Evolutionary conservation across 768 basidiomycete species (phyloP).

Genomic region (Tremella mesenterica): DNA sequence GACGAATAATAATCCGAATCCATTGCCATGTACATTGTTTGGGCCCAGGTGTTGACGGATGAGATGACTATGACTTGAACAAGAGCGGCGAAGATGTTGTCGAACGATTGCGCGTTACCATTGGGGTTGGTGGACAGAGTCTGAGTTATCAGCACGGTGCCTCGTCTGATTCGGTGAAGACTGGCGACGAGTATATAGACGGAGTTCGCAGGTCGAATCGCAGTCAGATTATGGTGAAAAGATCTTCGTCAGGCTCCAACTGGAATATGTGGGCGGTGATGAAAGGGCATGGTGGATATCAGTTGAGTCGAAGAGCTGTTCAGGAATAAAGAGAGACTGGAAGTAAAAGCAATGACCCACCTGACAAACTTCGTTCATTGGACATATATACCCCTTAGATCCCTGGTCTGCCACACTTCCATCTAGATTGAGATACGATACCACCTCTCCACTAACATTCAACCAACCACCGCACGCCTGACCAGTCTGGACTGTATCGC

Average conservation of each 20-base stretch:
- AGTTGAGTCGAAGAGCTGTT: neutral
- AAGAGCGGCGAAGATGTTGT: conserved; percentile 70
- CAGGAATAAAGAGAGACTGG: too few species aligned
- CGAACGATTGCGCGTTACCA: conserved; percentile 65
- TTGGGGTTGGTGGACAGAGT: conserved; percentile 54
- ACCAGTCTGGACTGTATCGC: conserved; percentile 38
- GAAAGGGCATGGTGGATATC: neutral
- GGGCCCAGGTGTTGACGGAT: conserved; percentile 50
- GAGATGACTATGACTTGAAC: conserved; percentile 80
- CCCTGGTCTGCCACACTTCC: conserved; percentile 45
- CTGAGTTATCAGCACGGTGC: conserved; percentile 6
- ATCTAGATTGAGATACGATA: conserved; percentile 48
- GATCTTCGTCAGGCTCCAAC: too few species aligned
- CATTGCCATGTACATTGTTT: conserved; percentile 77
- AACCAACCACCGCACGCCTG: conserved; percentile 77
- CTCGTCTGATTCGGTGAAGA: neutral
- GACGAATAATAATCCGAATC: conserved; percentile 85
- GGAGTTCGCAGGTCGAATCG: too few species aligned
- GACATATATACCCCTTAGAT: conserved; percentile 81
- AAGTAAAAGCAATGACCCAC: conserved; percentile 50
- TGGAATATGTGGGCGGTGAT: too few species aligned
- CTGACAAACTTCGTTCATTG: conserved; percentile 71
- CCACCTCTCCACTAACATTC: too few species aligned
- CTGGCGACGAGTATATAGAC: too few species aligned
- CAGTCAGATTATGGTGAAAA: too few species aligned